Conservation (phyloP, 2,329 filamentous ascomycete species). For the Paraphaeosphaeria minitans region DNA sequence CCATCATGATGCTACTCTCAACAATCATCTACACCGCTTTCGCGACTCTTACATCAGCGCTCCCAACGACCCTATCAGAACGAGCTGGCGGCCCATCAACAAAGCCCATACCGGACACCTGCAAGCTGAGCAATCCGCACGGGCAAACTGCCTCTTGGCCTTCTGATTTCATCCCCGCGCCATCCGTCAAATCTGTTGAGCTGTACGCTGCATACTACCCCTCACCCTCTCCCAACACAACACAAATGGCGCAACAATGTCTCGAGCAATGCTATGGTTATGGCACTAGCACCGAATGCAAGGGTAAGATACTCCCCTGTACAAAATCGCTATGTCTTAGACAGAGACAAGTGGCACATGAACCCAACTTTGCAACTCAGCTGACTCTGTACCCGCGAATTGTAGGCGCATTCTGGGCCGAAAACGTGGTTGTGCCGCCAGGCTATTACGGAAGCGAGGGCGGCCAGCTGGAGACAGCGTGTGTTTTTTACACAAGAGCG, state of each 20-base stretch:
- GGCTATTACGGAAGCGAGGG: conserved; percentile 40
- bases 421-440: conserved; percentile 44
- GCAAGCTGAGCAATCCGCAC: conserved; percentile 39
- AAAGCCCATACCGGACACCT: conserved; percentile 42
- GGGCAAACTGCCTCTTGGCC: conserved; percentile 23
- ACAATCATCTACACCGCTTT: conserved; percentile 9
- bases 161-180: conserved; percentile 32
- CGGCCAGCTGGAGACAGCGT: conserved; percentile 40
- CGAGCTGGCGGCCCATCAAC: conserved; percentile 45
- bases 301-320: conserved; percentile 14
- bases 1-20: conserved; percentile 8
- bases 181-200: conserved; percentile 23
- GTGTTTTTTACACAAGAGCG: conserved; percentile 42
- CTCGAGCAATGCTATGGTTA: conserved; percentile 50
- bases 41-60: conserved; percentile 8
- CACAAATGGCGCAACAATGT: conserved; percentile 39
- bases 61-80: conserved; percentile 7
- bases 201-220: conserved; percentile 44
- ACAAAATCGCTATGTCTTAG: too few relatives aligned
- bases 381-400: too few relatives aligned
- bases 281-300: conserved; percentile 43
- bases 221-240: conserved; percentile 32
- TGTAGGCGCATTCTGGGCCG: conserved; percentile 38
- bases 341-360: too few relatives aligned
- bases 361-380: too few relatives aligned